phyloP scores from a whole-genome alignment of 148 eudicot genomes.

The Dianthus caryophyllus region DNA sequence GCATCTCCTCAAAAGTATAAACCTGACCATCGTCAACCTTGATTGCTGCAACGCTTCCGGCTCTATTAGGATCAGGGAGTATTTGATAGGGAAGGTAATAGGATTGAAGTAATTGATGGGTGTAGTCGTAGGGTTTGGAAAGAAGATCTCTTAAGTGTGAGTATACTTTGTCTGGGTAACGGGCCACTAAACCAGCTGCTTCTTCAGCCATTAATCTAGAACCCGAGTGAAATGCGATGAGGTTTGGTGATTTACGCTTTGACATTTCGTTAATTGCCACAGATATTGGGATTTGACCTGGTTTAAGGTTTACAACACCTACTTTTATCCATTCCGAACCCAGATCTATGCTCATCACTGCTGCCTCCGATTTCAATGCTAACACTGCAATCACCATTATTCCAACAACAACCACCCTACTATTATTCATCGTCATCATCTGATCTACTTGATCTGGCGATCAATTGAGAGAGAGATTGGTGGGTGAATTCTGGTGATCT shows the following conservation, averaged over 20 bases:
- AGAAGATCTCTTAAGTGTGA: constrained; percentile 66
- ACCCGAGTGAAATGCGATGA: constrained; percentile 63
- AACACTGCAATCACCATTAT: too few species aligned
- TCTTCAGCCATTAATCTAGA: constrained; percentile 82
- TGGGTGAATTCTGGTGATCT: too few species aligned
- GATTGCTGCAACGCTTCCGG: constrained; percentile 53
- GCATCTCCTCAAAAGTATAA: constrained; percentile 81
- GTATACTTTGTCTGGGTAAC: constrained; percentile 80
- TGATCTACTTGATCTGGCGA: constrained; percentile 30
- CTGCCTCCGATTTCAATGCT: constrained; percentile 40
- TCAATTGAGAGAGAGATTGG: too few species aligned
- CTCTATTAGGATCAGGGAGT: constrained; percentile 40
- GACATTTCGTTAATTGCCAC: constrained; percentile 97
- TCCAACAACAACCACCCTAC: too few species aligned
- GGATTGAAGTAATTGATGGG: constrained; percentile 29
- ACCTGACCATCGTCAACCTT: constrained; percentile 56
- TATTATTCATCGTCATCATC: constrained; percentile 20
- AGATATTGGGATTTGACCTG: constrained; percentile 80
- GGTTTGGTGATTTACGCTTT: constrained; percentile 75
- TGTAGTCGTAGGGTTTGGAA: constrained; percentile 42
- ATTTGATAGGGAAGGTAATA: constrained; percentile 56
- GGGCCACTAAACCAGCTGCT: constrained; percentile 64
- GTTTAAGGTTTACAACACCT: constrained; percentile 84
- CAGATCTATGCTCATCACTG: constrained; percentile 85
- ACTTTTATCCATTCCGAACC: constrained; percentile 97